phyloP scores from a whole-genome alignment of 176 grass and related monocot species.

The Hordeum marinum region DNA sequence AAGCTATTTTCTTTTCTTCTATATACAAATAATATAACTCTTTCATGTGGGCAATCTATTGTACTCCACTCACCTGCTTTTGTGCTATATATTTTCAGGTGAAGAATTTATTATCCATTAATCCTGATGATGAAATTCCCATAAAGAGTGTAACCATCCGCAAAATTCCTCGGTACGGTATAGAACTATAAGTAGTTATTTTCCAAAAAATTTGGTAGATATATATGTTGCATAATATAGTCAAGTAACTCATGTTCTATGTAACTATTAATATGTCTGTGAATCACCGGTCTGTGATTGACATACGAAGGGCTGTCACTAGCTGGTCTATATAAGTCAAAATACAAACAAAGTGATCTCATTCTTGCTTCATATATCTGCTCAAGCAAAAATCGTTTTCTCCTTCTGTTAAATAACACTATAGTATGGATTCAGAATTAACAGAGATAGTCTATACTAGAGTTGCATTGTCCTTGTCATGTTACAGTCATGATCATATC shows the following conservation, averaged over 20 bases:
- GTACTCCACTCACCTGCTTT: background rate
- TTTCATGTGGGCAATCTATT: background rate
- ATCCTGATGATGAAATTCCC: constrained; percentile 56
- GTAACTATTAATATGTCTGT: background rate
- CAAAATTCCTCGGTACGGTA: constrained; percentile 82
- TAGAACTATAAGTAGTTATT: background rate
- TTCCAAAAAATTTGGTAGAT: background rate
- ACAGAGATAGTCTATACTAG: background rate
- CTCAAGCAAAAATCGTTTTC: background rate
- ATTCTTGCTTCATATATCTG: background rate
- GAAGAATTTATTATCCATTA: constrained; percentile 81
- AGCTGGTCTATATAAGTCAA: background rate
- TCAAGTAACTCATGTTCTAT: background rate
- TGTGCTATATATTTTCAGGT: constrained; percentile 53
- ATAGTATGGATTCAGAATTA: background rate
- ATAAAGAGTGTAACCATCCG: constrained; percentile 76
- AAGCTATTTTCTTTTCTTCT: background rate
- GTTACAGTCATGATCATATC: background rate
- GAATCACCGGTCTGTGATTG: background rate
- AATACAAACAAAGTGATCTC: background rate
- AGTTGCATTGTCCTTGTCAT: background rate
- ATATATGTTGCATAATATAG: background rate
- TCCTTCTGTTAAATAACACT: background rate
- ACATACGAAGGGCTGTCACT: background rate
- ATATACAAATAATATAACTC: background rate